Percentiles rank a stretch among this genome's conserved stretches.
Conservation (phyloP, 1,284 basidiomycete species). For the Marasmius sp. region DNA sequence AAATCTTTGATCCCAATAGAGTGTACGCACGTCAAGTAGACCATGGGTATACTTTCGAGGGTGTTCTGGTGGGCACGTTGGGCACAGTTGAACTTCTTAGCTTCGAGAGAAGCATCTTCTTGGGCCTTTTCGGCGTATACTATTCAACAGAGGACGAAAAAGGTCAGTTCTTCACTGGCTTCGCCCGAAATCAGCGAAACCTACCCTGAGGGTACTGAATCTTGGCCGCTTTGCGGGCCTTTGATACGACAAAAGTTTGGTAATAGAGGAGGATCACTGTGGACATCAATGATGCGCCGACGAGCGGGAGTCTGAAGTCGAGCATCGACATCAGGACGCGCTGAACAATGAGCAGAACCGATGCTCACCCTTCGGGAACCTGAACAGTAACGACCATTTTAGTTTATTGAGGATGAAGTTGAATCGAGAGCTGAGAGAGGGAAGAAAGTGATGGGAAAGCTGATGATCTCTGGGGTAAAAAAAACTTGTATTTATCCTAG, state of each 20-base stretch:
- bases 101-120: conserved; percentile 26
- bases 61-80: conserved; percentile 44
- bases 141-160: conserved; percentile 8
- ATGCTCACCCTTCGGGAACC: background rate
- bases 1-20: background rate
- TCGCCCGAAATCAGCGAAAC: background rate
- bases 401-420: too few relatives aligned
- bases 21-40: conserved; percentile 13
- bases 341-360: background rate
- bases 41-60: conserved; percentile 31
- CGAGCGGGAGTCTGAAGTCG: conserved; percentile 1
- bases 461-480: too few relatives aligned
- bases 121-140: conserved; percentile 41
- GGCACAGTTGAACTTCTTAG: conserved; percentile 34
- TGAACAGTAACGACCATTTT: background rate
- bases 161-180: background rate
- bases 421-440: too few relatives aligned
- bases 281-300: conserved; percentile 21
- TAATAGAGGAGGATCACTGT: conserved; percentile 22
- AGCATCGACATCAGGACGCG: too few relatives aligned
- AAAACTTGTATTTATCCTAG: too few relatives aligned
- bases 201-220: conserved; percentile 32
- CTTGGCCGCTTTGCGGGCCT: conserved; percentile 2
- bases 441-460: too few relatives aligned
- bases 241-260: conserved; percentile 14